Evolutionary conservation across 2,329 filamentous ascomycete genomes (phyloP), one percentile per base, ranked within the genome.

Genomic region (Penicillium sp.): DNA sequence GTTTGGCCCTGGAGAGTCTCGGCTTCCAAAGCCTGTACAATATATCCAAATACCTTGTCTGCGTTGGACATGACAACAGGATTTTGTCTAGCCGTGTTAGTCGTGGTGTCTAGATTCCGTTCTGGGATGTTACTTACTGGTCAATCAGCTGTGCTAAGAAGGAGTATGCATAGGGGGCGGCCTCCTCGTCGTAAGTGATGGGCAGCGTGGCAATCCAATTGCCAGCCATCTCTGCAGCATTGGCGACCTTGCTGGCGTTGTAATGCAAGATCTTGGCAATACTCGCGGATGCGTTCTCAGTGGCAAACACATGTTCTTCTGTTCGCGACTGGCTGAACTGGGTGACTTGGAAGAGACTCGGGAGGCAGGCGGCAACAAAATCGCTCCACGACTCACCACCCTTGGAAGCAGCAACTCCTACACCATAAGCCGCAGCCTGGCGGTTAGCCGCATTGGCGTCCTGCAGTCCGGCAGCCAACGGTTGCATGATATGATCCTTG

Each of bases 201-300:
- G 95, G 95, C 41, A 99, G 83, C 0, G 94, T 97, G 67, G 92
- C 89, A 53, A 99, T 82, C 95, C 95, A 99, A 74, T 91, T 90
- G n/a, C 84, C 81, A 47, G 92, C 88, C 29, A 97, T 85, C 44
- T 90, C 86, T 72, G 95, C 89, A 54, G 87, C 83, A 71, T 96
- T 92, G 58, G 83, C 83, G 19, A 99, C 89, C 74, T 91, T 91
- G 68, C 84, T 84, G 26, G 88, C 82, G 78, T 96, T 97, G 81
- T 90, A 97, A 75, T 97, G 93, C 67, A 99, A 83, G 57, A 99
- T 94, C 85, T 99, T 99, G 41, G 95, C 95, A 72, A 99, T 95
- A 68, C 92, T 93, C 47, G 95, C 94, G 69, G 92, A 97, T 7
- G 94, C 94, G 74, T 99, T 99, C 81, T 99, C 95, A 1, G 95